Evolutionary conservation across 148 eudicot species (phyloP), one percentile per base, ranked within the genome.

Genomic region (Camellia granthamiana): DNA sequence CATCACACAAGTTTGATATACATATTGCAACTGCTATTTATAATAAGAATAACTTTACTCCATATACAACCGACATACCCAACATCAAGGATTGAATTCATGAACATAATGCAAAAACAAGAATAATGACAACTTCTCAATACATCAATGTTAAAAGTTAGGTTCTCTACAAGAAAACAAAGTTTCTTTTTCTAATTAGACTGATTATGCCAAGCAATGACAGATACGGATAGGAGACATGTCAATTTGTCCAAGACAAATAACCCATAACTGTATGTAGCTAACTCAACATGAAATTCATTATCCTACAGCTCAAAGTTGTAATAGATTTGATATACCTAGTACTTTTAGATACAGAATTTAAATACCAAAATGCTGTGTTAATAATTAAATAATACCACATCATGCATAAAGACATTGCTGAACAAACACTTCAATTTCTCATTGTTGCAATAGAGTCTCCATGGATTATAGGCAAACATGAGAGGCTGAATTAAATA

Each of bases 381-480:
- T 41, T 6, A 16, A 18, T 10, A 70, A n/a, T 46, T 8, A 47
- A 46, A 19, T 23, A 44, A 51, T 43, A 18, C 7, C 55, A 46
- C 65, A 75, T 58, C 19, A 58, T 49, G 49, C 63, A 43, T 7
- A 6, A 19, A 14, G 41, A 63, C 21, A 62, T n/a, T 21, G 7
- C 52, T 47, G 42, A 46, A 47, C 56, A 2, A 74, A 60, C 44
- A 59, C 4, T 3, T 43, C 5, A 55, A 21, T 62, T 76, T 76
- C 42, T 46, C 43, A 12, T 47, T 62, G 59, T 63, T 76, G 42
- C 69, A 44, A 63, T 58, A 49, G 10, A 62, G 42, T 76, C 55
- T 47, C 42, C 3, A 63, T 62, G 58, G 69, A 76, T 63, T 63
- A 76, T 43, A 46, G n/a, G 69, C 55, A 46, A 62, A 49, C 41